Evolutionary conservation across 140 eudicot species (phyloP).

Genomic region (Erigeron philadelphicus): DNA sequence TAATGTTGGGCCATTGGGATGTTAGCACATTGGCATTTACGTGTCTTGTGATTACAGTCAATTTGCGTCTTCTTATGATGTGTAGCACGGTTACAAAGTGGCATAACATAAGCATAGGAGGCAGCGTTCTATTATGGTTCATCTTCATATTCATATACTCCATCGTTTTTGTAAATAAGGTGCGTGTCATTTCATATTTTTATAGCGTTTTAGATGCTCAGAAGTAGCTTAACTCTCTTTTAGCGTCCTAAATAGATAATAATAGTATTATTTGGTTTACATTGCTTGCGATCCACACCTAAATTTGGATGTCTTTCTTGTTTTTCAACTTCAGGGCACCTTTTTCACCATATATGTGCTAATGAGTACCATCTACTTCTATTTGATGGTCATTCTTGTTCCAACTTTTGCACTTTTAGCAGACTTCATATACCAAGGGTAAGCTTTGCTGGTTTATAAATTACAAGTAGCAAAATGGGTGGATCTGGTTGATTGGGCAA

Average conservation of each 20-base stretch:
- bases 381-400: conserved; percentile 61
- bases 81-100: conserved; percentile 84
- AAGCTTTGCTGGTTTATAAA: conserved; percentile 15
- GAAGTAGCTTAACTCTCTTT: not conserved
- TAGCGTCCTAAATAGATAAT: not conserved
- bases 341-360: conserved; percentile 56
- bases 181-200: conserved; percentile 1
- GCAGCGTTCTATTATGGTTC: conserved; percentile 80
- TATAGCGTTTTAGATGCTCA: not conserved
- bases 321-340: conserved; percentile 48
- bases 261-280: not conserved
- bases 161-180: conserved; percentile 55
- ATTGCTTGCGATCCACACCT: not conserved
- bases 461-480: not conserved
- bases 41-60: conserved; percentile 73
- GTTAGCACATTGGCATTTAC: conserved; percentile 89
- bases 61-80: conserved; percentile 82
- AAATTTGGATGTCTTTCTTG: conserved; percentile 12
- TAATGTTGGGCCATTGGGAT: conserved; percentile 91
- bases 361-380: conserved; percentile 75
- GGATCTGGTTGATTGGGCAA: not conserved
- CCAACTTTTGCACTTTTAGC: conserved; percentile 63
- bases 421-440: conserved; percentile 81
- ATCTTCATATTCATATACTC: conserved; percentile 72
- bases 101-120: conserved; percentile 86